These are phyloP conservation scores for Pleurotus pulmonarius DNA, from an alignment of 768 basidiomycete genomes.

Conservation along the genomic window DNA sequence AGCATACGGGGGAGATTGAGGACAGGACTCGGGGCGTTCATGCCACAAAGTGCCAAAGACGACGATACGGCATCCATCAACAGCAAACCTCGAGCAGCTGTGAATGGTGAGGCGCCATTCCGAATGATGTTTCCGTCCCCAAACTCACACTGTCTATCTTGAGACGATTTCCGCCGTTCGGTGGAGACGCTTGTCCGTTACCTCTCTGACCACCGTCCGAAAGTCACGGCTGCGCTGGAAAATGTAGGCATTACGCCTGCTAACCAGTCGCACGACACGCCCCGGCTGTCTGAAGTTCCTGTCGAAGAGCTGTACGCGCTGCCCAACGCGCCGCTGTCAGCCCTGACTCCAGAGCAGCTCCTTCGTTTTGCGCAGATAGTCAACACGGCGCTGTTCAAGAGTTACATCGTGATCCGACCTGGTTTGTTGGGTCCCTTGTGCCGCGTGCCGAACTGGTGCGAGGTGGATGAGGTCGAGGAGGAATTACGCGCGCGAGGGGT, in stretches of 20 bases:
- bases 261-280: slow-evolving; percentile 61
- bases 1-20: slow-evolving; percentile 51
- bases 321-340: slow-evolving; percentile 69
- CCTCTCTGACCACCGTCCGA: slow-evolving; percentile 86
- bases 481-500: slow-evolving; percentile 79
- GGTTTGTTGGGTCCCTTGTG: slow-evolving; percentile 82
- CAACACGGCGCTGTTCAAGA: slow-evolving; percentile 93
- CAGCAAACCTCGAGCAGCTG: slow-evolving; percentile 24
- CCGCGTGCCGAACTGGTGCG: slow-evolving; percentile 94
- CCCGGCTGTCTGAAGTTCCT: slow-evolving; percentile 69
- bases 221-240: slow-evolving; percentile 73
- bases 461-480: slow-evolving; percentile 91
- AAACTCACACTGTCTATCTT: background rate
- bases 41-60: slow-evolving; percentile 35
- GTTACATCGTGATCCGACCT: slow-evolving; percentile 80
- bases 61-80: slow-evolving; percentile 61
- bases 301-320: slow-evolving; percentile 73
- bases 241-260: slow-evolving; percentile 64
- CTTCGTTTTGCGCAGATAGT: slow-evolving; percentile 90
- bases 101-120: slow-evolving; percentile 25
- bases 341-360: slow-evolving; percentile 79
- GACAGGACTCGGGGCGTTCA: slow-evolving; percentile 51
- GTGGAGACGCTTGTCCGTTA: slow-evolving; percentile 88
- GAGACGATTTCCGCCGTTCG: slow-evolving; percentile 64
- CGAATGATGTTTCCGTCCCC: background rate